Percentiles rank a stretch among this genome's conserved stretches.
Conservation (phyloP, 2,329 filamentous ascomycete genomes). For the Arachnomyces sp. region DNA sequence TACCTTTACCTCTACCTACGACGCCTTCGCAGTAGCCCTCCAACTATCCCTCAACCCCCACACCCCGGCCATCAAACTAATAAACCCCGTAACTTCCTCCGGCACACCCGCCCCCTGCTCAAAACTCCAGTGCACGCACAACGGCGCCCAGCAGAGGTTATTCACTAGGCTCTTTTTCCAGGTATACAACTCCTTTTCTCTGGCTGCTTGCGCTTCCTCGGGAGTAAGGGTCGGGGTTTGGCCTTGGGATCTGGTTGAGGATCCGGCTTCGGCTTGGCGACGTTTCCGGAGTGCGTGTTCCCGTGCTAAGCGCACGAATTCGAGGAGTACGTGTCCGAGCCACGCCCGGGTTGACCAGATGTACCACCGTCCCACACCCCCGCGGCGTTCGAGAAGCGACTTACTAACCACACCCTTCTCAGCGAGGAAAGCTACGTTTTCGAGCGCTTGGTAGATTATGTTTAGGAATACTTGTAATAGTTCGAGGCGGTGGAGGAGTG, state of each 20-base stretch:
- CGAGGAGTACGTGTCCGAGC: conserved; percentile 67
- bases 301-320: conserved; percentile 58
- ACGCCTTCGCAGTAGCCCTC: conserved; percentile 29
- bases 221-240: neutral
- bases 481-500: conserved; percentile 45
- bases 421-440: conserved; percentile 74
- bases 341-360: conserved; percentile 72
- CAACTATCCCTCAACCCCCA: conserved; percentile 39
- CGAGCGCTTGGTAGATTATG: conserved; percentile 64
- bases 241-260: neutral
- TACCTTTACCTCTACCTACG: too few relatives aligned
- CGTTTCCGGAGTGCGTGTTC: too few relatives aligned
- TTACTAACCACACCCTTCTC: conserved; percentile 59
- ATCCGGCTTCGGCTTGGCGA: conserved; percentile 18
- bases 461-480: conserved; percentile 62
- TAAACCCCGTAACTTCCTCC: conserved; percentile 49
- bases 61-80: conserved; percentile 46
- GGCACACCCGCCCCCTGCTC: conserved; percentile 54
- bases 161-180: conserved; percentile 56
- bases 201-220: conserved; percentile 19
- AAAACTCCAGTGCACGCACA: conserved; percentile 76
- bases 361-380: conserved; percentile 53
- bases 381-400: conserved; percentile 28
- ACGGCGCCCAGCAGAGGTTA: conserved; percentile 68
- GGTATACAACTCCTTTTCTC: conserved; percentile 27